A percentile compares a stretch with the other conserved stretches of the same genome.
Conservation (phyloP, 495 filamentous ascomycete genomes). For the Neurospora sp. region DNA sequence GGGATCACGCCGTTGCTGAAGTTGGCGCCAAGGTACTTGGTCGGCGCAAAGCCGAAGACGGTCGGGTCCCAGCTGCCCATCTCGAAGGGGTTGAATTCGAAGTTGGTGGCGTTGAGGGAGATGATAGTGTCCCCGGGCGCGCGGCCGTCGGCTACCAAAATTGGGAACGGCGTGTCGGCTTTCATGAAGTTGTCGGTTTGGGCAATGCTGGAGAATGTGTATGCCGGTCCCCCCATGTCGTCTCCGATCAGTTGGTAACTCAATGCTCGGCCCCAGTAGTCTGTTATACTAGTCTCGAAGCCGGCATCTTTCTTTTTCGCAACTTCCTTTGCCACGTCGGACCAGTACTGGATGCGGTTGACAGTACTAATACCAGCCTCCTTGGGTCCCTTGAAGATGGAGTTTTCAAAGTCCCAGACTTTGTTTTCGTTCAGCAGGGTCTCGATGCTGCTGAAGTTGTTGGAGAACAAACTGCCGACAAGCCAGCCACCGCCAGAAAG, state of each 20-base stretch:
- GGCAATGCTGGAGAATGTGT: slow-evolving; percentile 85
- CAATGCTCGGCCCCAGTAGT: slow-evolving; percentile 78
- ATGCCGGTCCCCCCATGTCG: slow-evolving; percentile 61
- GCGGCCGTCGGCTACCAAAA: slow-evolving; percentile 69
- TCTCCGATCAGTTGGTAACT: slow-evolving; percentile 78
- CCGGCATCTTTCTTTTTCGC: slow-evolving; percentile 56
- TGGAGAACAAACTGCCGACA: slow-evolving; percentile 72
- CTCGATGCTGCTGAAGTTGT: slow-evolving; percentile 77
- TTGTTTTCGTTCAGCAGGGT: slow-evolving; percentile 46
- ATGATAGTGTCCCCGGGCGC: slow-evolving; percentile 54
- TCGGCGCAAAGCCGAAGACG: slow-evolving; percentile 65
- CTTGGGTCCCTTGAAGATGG: slow-evolving; percentile 51
- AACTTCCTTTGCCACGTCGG: slow-evolving; percentile 51
- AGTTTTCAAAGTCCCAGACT: slow-evolving; percentile 70
- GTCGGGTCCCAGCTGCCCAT: slow-evolving; percentile 79
- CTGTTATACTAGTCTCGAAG: slow-evolving; percentile 69
- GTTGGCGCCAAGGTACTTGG: slow-evolving; percentile 67
- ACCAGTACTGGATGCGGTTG: slow-evolving; percentile 54
- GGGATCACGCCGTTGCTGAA: slow-evolving; percentile 58
- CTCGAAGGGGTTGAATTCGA: slow-evolving; percentile 83
- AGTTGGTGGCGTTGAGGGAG: slow-evolving; percentile 69
- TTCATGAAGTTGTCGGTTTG: slow-evolving; percentile 51
- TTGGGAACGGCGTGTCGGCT: slow-evolving; percentile 72
- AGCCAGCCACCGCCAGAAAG: slow-evolving; percentile 86
- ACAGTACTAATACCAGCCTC: slow-evolving; percentile 23